Evolutionary conservation across 495 filamentous ascomycete species (phyloP), one percentile per base, ranked within the genome.

Genomic region (Penicillium paradoxum): DNA sequence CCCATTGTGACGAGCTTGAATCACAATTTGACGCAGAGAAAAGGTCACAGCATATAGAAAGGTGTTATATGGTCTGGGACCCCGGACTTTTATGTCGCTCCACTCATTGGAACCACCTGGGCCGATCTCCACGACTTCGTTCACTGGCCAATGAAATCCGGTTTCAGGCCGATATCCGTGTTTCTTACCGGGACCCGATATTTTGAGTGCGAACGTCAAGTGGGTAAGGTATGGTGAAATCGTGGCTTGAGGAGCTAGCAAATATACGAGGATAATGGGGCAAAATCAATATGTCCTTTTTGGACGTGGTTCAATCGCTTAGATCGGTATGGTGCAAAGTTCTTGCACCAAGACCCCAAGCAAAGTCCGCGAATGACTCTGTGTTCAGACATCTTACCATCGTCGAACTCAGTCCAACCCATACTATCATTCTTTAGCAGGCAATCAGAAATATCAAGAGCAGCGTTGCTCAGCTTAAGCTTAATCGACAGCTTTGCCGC

Each of bases 41-140:
- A 43, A 45, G 8, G 18, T 30, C 45, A 36, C 11, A 17, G 8
- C 45, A 45, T 14, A 32, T 3, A 39, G 43, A 25, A 39, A 15
- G 13, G 32, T 30, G 36, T 27, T 14, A 19, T 58, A 24, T 36
- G 25, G 25, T 36, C 55, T 49, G 58, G 58, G 54, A 40, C 58
- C 51, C 58, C 55, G 50, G 55, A 61, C 54, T 57, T 58, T 57
- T 57, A 57, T 54, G 38, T 57, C 46, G 36, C 55, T 61, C 54
- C 58, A 55, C 55, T 25, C 34, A n/a, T 45, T 7, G 40, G 25
- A 18, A 22, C n/a, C n/a, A n/a, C n/a, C n/a, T 57, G 32, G 32
- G 32, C 32, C 30, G 29, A 49, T 38, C 17, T 33, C 29, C 3
- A 29, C 3, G 29, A 5, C n/a, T 30, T 44, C 24, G 13, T 15